These are phyloP conservation scores for Fusarium nanum DNA, from an alignment of 2,329 filamentous ascomycete genomes.

Conservation along the genomic window DNA sequence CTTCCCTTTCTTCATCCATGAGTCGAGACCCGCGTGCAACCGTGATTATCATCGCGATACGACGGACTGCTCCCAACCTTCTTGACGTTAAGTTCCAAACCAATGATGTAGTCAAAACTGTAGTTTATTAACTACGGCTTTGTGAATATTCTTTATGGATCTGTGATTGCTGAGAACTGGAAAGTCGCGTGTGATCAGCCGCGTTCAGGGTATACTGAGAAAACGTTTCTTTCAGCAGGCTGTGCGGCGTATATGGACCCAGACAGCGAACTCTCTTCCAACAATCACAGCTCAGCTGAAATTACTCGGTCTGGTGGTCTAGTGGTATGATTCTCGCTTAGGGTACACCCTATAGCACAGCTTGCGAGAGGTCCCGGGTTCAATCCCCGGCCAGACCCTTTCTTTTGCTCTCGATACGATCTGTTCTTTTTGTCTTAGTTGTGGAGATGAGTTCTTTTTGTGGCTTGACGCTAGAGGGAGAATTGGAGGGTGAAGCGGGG, in stretches of 20 bases:
- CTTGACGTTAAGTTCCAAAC: no score
- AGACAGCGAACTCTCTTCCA: accelerated
- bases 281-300: not conserved
- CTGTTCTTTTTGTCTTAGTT: not conserved
- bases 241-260: not conserved
- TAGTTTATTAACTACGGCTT: not conserved
- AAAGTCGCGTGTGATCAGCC: not conserved
- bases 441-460: not conserved
- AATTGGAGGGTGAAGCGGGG: not conserved
- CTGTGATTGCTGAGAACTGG: not conserved
- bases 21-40: no score
- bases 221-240: no score
- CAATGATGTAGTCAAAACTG: no score
- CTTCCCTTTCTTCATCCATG: not conserved
- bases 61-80: no score
- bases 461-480: not conserved
- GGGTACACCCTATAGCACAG: slow-evolving; percentile 58
- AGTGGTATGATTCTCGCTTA: slow-evolving; percentile 80
- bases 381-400: slow-evolving; percentile 59
- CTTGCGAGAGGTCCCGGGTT: slow-evolving; percentile 61
- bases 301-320: slow-evolving; percentile 64
- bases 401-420: slow-evolving; percentile 28
- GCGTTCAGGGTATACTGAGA: not conserved
- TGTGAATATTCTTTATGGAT: accelerated
- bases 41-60: no score